These are phyloP conservation scores for Ogataea degrootiae DNA, from an alignment of 805 yeast genomes.

Conservation along the genomic window DNA sequence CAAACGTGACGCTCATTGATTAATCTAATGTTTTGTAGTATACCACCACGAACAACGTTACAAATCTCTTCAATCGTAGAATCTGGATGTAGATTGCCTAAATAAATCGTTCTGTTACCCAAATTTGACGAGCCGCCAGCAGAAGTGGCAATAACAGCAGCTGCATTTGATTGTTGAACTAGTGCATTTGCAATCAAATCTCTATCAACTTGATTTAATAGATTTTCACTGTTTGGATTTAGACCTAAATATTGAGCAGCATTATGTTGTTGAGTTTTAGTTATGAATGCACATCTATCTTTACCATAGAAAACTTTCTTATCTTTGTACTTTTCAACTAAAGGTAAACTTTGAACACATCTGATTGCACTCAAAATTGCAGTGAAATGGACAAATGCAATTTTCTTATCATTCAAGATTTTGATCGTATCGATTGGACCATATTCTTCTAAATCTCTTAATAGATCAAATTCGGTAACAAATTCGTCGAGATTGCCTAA, in stretches of 20 bases:
- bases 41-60: conserved; percentile 93
- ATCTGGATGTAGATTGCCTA: conserved; percentile 86
- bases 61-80: conserved; percentile 90
- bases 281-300: conserved; percentile 91
- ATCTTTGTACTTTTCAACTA: conserved; percentile 62
- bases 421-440: conserved; percentile 87
- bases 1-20: conserved; percentile 86
- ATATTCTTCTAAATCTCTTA: conserved; percentile 60
- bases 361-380: conserved; percentile 82
- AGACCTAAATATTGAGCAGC: conserved; percentile 93
- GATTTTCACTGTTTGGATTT: conserved; percentile 83
- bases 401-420: conserved; percentile 72
- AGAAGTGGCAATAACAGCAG: conserved; percentile 93
- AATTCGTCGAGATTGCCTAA: conserved; percentile 67
- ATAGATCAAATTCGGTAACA: conserved; percentile 60
- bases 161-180: conserved; percentile 93
- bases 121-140: conserved; percentile 91
- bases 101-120: conserved; percentile 89
- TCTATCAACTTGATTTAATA: conserved; percentile 53
- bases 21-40: conserved; percentile 76
- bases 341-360: conserved; percentile 72
- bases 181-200: conserved; percentile 67
- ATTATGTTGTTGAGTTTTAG: conserved; percentile 93
- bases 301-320: conserved; percentile 87
- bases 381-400: conserved; percentile 87